A percentile compares a stretch with the other conserved stretches of the same genome.
Evolutionary conservation across 129 eudicot species (phyloP).

Genomic region (Chrysanthemum makinoi): DNA sequence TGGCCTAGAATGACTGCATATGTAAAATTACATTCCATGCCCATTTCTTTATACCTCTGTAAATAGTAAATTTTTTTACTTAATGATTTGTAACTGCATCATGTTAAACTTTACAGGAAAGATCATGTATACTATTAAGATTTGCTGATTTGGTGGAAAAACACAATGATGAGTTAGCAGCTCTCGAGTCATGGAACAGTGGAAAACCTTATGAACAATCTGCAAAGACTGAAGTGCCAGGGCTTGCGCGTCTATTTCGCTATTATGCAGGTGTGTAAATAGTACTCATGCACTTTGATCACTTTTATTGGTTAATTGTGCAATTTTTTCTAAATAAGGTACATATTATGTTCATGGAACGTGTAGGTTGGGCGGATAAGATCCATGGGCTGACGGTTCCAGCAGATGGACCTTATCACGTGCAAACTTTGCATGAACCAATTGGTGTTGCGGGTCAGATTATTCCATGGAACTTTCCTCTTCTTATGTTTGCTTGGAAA

Average conservation of each 20-base stretch:
- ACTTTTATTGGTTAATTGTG: not conserved
- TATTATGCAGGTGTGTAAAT: slow-evolving; percentile 49
- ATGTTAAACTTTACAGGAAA: slow-evolving; percentile 35
- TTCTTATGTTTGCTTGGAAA: slow-evolving; percentile 70
- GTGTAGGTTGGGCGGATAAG: slow-evolving; percentile 69
- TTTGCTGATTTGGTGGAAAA: slow-evolving; percentile 65
- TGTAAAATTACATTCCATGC: slow-evolving; percentile 20
- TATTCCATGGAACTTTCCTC: slow-evolving; percentile 70
- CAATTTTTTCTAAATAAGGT: not conserved
- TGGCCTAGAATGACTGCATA: slow-evolving; percentile 66
- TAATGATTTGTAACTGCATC: not conserved
- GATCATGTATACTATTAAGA: slow-evolving; percentile 39
- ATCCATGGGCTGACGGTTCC: slow-evolving; percentile 69
- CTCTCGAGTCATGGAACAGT: slow-evolving; percentile 60
- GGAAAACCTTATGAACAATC: slow-evolving; percentile 61
- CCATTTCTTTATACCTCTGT: not conserved
- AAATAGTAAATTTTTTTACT: not conserved
- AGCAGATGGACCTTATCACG: slow-evolving; percentile 61
- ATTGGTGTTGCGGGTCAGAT: slow-evolving; percentile 64
- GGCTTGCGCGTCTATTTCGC: slow-evolving; percentile 50
- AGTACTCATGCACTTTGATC: not conserved
- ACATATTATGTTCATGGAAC: not conserved
- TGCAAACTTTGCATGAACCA: slow-evolving; percentile 57
- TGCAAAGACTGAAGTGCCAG: slow-evolving; percentile 39
- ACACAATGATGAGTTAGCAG: slow-evolving; percentile 56